Conservation (phyloP, 2,329 filamentous ascomycete genomes). For the Karstenula rhodostoma region DNA sequence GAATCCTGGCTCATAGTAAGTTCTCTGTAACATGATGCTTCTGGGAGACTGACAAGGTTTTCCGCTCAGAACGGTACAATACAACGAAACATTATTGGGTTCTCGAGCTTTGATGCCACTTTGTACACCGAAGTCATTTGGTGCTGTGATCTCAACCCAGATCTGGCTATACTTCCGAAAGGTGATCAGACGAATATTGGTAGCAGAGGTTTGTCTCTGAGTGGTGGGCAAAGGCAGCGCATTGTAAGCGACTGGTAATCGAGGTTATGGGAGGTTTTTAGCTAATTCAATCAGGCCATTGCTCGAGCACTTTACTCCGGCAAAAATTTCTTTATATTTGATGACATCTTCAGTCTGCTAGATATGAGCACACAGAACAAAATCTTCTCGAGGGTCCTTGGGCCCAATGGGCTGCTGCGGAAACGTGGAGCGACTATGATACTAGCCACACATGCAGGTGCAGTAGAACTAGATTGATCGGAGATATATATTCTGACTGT, state of each 20-base stretch:
- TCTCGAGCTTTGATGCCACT: conserved; percentile 26
- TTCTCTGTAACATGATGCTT: not conserved
- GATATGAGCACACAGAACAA: conserved; percentile 35
- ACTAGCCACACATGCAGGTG: not conserved
- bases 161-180: conserved; percentile 20
- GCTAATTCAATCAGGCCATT: conserved; percentile 23
- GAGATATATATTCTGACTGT: too few species aligned
- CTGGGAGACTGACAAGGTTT: not conserved
- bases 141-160: conserved; percentile 26
- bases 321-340: conserved; percentile 54
- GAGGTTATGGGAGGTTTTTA: too few species aligned
- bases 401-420: conserved; percentile 3
- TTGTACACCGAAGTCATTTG: conserved; percentile 36
- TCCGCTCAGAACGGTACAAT: conserved; percentile 28
- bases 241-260: conserved; percentile 27
- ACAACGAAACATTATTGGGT: conserved; percentile 23
- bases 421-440: conserved; percentile 5
- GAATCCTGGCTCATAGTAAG: conserved; percentile 28
- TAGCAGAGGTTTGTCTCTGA: conserved; percentile 57
- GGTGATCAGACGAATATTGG: conserved; percentile 53
- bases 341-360: conserved; percentile 58
- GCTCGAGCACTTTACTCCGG: conserved; percentile 59
- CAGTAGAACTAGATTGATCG: too few species aligned
- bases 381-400: conserved; percentile 12
- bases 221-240: conserved; percentile 60